These are phyloP conservation scores for Candolleomyces aberdarensis DNA, from an alignment of 768 basidiomycete species.

Conservation along the genomic window DNA sequence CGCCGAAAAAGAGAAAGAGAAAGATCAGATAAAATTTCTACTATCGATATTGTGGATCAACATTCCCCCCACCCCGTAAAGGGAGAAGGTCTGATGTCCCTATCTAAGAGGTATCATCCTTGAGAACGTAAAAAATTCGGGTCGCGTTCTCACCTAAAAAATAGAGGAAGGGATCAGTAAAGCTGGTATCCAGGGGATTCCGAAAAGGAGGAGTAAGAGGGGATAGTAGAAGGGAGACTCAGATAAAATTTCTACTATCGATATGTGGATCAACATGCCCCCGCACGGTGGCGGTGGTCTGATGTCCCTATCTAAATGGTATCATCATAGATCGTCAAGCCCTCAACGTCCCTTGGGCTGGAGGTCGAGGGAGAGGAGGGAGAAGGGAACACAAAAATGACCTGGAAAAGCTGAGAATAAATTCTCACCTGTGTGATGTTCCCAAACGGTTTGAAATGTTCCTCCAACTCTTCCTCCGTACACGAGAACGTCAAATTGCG, in stretches of 20 bases:
- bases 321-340: slow-evolving; percentile 36
- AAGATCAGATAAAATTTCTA: slow-evolving; percentile 41
- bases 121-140: slow-evolving; percentile 1
- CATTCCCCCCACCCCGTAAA: slow-evolving; percentile 44
- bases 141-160: slow-evolving; percentile 36
- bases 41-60: slow-evolving; percentile 62
- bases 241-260: slow-evolving; percentile 55
- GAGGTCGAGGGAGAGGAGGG: too few relatives aligned
- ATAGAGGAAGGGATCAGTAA: background rate
- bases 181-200: too few relatives aligned
- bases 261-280: slow-evolving; percentile 40
- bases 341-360: background rate
- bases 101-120: slow-evolving; percentile 46
- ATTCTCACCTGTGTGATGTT: slow-evolving; percentile 69
- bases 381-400: slow-evolving; percentile 8
- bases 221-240: slow-evolving; percentile 16
- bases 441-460: slow-evolving; percentile 68
- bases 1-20: background rate
- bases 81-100: slow-evolving; percentile 58
- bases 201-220: too few relatives aligned
- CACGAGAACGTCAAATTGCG: slow-evolving; percentile 94
- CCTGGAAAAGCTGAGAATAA: background rate
- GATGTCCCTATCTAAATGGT: slow-evolving; percentile 51
- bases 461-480: slow-evolving; percentile 63
- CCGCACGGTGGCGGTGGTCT: slow-evolving; percentile 31